phyloP scores from a whole-genome alignment of 2,329 filamentous ascomycete genomes.

The Monilinia polystroma region DNA sequence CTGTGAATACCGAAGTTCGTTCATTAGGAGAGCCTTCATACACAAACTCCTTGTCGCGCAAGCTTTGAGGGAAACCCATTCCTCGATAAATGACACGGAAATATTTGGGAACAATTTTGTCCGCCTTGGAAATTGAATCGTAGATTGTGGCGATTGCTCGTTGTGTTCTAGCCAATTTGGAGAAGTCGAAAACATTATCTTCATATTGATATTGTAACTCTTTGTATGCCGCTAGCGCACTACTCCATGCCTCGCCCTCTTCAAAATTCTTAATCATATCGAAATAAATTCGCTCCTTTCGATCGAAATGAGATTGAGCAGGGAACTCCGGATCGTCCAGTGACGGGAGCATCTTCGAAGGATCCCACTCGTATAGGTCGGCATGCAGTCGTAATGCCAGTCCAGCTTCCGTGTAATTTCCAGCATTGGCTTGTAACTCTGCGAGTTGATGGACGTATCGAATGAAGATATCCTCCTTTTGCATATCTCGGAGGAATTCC shows the following conservation, averaged over 20 bases:
- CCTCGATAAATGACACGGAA: conserved; percentile 90
- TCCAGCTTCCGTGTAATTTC: conserved; percentile 84
- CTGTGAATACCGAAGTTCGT: conserved; percentile 76
- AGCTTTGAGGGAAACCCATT: conserved; percentile 75
- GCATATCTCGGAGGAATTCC: conserved; percentile 96
- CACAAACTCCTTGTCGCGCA: conserved; percentile 89
- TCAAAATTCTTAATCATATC: conserved; percentile 94
- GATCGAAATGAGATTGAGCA: conserved; percentile 82
- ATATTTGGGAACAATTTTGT: conserved; percentile 76
- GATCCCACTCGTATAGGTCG: conserved; percentile 90
- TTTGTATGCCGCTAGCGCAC: conserved; percentile 81
- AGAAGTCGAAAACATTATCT: conserved; percentile 83
- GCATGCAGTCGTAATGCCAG: conserved; percentile 87
- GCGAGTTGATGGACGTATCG: conserved; percentile 93
- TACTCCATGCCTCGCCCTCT: conserved; percentile 90
- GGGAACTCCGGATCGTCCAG: conserved; percentile 75
- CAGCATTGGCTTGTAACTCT: conserved; percentile 68
- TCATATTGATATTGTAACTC: conserved; percentile 93
- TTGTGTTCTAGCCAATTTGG: conserved; percentile 85
- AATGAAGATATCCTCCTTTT: conserved; percentile 95
- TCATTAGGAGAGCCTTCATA: conserved; percentile 81
- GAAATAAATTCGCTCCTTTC: conserved; percentile 89
- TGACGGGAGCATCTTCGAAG: conserved; percentile 62
- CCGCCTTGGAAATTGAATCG: conserved; percentile 80
- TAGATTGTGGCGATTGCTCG: conserved; percentile 90